Percentiles rank a stretch among this genome's conserved stretches.
Conservation (phyloP, 305 asterid species). For the Ruellia speciosa region DNA sequence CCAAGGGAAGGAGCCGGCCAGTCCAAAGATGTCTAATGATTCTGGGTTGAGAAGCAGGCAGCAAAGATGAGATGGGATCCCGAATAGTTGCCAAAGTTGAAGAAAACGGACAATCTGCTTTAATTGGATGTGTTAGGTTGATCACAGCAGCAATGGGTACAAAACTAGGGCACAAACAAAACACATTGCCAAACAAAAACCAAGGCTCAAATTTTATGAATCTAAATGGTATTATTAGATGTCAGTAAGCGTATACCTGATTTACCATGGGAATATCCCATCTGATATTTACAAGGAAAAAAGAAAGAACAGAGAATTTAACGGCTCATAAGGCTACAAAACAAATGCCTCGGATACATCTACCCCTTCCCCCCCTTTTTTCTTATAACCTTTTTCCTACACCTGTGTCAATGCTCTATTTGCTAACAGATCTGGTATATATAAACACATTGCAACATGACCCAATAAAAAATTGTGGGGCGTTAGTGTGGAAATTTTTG, state of each 20-base stretch:
- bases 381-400: conserved; percentile 39
- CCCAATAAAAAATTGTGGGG: conserved; percentile 65
- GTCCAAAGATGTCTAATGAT: too few relatives aligned
- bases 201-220: background rate
- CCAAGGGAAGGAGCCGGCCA: too few relatives aligned
- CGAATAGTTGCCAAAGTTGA: too few relatives aligned
- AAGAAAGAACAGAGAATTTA: conserved; percentile 19
- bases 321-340: conserved; percentile 47
- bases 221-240: background rate
- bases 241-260: conserved; percentile 9
- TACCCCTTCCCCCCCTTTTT: conserved; percentile 21
- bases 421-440: conserved; percentile 30
- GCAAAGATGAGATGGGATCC: too few relatives aligned
- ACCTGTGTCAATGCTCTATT: conserved; percentile 29
- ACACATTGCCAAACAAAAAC: background rate
- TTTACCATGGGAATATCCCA: conserved; percentile 25
- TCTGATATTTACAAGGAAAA: conserved; percentile 41
- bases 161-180: background rate
- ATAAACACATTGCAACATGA: conserved; percentile 33
- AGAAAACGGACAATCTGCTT: too few relatives aligned
- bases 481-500: conserved; percentile 35
- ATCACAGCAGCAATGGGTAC: background rate
- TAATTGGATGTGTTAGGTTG: too few relatives aligned
- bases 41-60: too few relatives aligned
- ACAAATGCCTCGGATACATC: conserved; percentile 36